Evolutionary conservation across 495 filamentous ascomycete species (phyloP).

Genomic region (Neurospora sp.): DNA sequence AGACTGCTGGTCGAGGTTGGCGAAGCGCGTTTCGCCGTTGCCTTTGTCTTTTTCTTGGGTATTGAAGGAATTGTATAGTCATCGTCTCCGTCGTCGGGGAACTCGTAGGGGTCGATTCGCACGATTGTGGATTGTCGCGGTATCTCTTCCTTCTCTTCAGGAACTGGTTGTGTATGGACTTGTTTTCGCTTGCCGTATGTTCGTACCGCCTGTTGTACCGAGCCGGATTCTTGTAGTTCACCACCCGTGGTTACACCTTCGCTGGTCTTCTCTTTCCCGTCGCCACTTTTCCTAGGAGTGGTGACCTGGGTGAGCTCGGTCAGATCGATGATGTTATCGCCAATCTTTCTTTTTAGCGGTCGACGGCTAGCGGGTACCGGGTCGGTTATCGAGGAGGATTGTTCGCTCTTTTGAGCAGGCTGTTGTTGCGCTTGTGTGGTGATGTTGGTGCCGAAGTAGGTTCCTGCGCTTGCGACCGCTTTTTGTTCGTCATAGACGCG

Average conservation of each 20-base stretch:
- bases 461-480: background rate
- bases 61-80: slow-evolving; percentile 4
- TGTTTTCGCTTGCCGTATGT: slow-evolving; percentile 12
- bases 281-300: slow-evolving; percentile 6
- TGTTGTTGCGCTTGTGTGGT: background rate
- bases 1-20: background rate
- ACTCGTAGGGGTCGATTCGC: background rate
- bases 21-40: background rate
- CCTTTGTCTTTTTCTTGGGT: slow-evolving; percentile 1
- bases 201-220: slow-evolving; percentile 1
- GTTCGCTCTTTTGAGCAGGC: background rate
- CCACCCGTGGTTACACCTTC: background rate
- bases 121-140: background rate
- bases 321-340: slow-evolving; percentile 2
- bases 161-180: background rate
- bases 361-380: slow-evolving; percentile 3
- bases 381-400: slow-evolving; percentile 13
- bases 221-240: background rate
- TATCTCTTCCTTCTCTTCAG: background rate
- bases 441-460: background rate
- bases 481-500: slow-evolving; percentile 18
- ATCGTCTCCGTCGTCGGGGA: slow-evolving; percentile 2
- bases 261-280: background rate
- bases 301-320: slow-evolving; percentile 14
- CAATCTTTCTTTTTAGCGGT: background rate